These are phyloP conservation scores for Lactarius deliciosus DNA, from an alignment of 768 basidiomycete genomes.

Conservation along the genomic window DNA sequence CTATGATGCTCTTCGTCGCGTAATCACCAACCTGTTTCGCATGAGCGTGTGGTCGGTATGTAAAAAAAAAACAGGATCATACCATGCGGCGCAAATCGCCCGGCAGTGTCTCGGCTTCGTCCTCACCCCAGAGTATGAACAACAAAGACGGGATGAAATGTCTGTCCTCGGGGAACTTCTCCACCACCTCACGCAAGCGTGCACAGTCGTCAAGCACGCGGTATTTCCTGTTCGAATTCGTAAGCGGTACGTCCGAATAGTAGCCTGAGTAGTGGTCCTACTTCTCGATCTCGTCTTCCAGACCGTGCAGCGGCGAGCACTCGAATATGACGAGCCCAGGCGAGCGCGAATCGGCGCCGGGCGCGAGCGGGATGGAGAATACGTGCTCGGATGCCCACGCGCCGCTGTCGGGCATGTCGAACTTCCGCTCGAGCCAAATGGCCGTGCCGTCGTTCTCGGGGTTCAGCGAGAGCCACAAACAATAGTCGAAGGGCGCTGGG, in stretches of 20 bases:
- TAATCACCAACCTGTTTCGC: constrained; percentile 49
- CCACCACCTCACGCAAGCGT: constrained; percentile 63
- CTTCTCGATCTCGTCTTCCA: constrained; percentile 67
- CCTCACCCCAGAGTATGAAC: constrained; percentile 59
- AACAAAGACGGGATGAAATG: constrained; percentile 65
- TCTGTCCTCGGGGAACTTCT: constrained; percentile 50
- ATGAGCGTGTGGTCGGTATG: constrained; percentile 7
- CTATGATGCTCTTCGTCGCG: constrained; percentile 43
- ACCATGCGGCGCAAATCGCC: constrained; percentile 66
- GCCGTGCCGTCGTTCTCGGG: constrained; percentile 71
- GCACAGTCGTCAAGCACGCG: constrained; percentile 70
- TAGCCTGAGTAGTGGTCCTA: constrained; percentile 32
- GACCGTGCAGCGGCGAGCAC: constrained; percentile 62
- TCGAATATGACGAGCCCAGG: constrained; percentile 79
- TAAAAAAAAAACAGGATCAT: constrained; percentile 25
- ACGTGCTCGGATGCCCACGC: constrained; percentile 57
- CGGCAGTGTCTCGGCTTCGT: constrained; percentile 38
- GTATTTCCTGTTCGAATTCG: constrained; percentile 52
- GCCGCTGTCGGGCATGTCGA: constrained; percentile 64
- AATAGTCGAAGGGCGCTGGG: constrained; percentile 48
- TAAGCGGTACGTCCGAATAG: neutral
- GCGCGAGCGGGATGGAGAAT: constrained; percentile 57
- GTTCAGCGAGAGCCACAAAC: constrained; percentile 73
- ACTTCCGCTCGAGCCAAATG: constrained; percentile 79
- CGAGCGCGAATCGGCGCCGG: constrained; percentile 29